Conservation (phyloP, 1,284 basidiomycete species). For the Grifola frondosa region DNA sequence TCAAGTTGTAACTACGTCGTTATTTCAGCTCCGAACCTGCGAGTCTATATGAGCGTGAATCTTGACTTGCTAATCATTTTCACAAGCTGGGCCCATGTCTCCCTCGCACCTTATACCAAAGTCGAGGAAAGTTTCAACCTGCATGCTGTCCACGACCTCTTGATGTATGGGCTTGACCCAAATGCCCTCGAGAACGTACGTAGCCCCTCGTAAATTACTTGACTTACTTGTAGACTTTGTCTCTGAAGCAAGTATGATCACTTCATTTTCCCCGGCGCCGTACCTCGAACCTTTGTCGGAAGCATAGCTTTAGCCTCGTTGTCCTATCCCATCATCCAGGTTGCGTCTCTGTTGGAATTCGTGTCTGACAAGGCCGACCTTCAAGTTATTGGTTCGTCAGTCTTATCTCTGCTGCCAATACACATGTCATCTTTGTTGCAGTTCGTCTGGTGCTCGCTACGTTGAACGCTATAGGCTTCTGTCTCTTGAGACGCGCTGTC, state of each 20-base stretch:
- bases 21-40: too few species aligned
- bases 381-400: slow-evolving; percentile 59
- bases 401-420: background rate
- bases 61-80: slow-evolving; percentile 59
- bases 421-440: slow-evolving; percentile 30
- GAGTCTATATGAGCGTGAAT: slow-evolving; percentile 41
- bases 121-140: slow-evolving; percentile 98
- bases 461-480: slow-evolving; percentile 65
- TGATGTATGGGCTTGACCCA: slow-evolving; percentile 67
- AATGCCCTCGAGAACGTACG: slow-evolving; percentile 51
- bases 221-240: background rate
- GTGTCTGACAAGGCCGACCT: slow-evolving; percentile 55
- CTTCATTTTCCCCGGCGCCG: slow-evolving; percentile 83
- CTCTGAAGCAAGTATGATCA: slow-evolving; percentile 77
- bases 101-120: slow-evolving; percentile 87
- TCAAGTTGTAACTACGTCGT: too few species aligned
- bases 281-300: slow-evolving; percentile 87
- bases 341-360: slow-evolving; percentile 42
- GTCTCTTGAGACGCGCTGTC: slow-evolving; percentile 64
- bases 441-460: slow-evolving; percentile 77
- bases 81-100: slow-evolving; percentile 64
- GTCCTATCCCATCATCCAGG: slow-evolving; percentile 43
- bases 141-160: slow-evolving; percentile 87
- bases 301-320: slow-evolving; percentile 62
- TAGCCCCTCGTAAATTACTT: slow-evolving; percentile 3